Evolutionary conservation across 2,329 filamentous ascomycete species (phyloP).

Genomic region (Penicillium sp.): DNA sequence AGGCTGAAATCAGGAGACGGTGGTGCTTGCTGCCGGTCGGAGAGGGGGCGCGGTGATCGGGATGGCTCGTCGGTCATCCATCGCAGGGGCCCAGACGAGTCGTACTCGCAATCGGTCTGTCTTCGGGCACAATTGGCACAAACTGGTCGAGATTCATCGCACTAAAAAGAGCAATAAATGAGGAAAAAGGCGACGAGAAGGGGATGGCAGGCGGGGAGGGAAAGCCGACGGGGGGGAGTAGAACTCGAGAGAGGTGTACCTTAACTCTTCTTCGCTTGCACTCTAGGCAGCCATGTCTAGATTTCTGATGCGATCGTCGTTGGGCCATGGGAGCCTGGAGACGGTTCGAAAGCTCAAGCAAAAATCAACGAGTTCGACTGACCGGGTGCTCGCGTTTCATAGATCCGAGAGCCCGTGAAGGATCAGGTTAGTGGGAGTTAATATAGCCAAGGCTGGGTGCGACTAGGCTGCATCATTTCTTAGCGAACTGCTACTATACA

Average conservation of each 20-base stretch:
- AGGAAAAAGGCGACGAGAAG: slow-evolving; percentile 7
- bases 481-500: slow-evolving; percentile 14
- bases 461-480: slow-evolving; percentile 21
- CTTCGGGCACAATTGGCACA: slow-evolving; percentile 41
- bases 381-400: slow-evolving; percentile 13
- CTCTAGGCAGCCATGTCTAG: slow-evolving; percentile 40
- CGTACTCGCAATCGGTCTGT: slow-evolving; percentile 39
- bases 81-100: slow-evolving; percentile 34
- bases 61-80: slow-evolving; percentile 38
- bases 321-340: slow-evolving; percentile 32
- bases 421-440: slow-evolving; percentile 20
- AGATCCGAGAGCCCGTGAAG: slow-evolving; percentile 14
- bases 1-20: slow-evolving; percentile 32
- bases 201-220: not conserved
- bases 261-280: slow-evolving; percentile 43
- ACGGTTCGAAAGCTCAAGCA: slow-evolving; percentile 1
- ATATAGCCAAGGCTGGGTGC: slow-evolving; percentile 20
- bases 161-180: slow-evolving; percentile 26
- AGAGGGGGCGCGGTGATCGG: slow-evolving; percentile 18
- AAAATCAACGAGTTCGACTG: not conserved
- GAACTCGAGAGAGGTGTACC: not conserved
- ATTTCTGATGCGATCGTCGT: slow-evolving; percentile 42
- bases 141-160: slow-evolving; percentile 37
- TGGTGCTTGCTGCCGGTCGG: slow-evolving; percentile 25
- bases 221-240: not conserved